Evolutionary conservation across 2,329 filamentous ascomycete species (phyloP).

Genomic region (Orbilia blumenaviensis): DNA sequence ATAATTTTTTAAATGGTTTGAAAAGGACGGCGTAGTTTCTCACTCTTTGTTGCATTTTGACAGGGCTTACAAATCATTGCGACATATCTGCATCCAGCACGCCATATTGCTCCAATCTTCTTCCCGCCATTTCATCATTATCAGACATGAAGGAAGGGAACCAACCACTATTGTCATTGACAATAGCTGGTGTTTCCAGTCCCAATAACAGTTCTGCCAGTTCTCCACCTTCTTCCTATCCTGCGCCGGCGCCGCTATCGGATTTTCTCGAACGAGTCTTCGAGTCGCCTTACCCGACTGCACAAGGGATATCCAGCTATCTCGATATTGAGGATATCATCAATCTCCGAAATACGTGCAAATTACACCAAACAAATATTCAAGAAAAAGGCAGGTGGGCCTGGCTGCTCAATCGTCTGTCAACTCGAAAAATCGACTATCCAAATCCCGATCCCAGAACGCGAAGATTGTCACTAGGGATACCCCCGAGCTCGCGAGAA

Average conservation of each 20-base stretch:
- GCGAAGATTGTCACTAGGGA: constrained; percentile 17
- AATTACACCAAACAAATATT: constrained; percentile 22
- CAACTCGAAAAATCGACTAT: constrained; percentile 32
- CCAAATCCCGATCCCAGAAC: constrained; percentile 14
- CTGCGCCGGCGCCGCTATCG: constrained; percentile 12
- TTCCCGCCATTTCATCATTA: constrained; percentile 16
- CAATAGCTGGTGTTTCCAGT: constrained; percentile 37
- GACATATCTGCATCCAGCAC: constrained; percentile 52
- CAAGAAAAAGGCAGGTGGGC: constrained; percentile 35
- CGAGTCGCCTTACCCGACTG: constrained; percentile 35
- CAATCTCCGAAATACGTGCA: constrained; percentile 38
- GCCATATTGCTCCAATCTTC: constrained; percentile 39
- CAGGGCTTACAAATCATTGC: constrained; percentile 53
- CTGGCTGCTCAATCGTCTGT: constrained; percentile 41
- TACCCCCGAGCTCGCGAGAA: constrained; percentile 25
- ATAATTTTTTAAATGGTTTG: constrained; percentile 18
- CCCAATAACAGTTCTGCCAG: constrained; percentile 24
- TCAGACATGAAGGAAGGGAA: constrained; percentile 28
- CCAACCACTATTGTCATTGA: constrained; percentile 40
- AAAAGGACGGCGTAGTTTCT: constrained; percentile 13
- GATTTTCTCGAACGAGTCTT: constrained; percentile 43
- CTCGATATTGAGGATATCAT: constrained; percentile 50
- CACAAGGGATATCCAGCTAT: constrained; percentile 38
- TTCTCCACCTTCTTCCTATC: constrained; percentile 29
- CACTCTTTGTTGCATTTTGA: constrained; percentile 33